Evolutionary conservation across 345 rosid genomes (phyloP), one percentile per base, ranked within the genome.

Genomic region (Crucihimalaya himalaica): DNA sequence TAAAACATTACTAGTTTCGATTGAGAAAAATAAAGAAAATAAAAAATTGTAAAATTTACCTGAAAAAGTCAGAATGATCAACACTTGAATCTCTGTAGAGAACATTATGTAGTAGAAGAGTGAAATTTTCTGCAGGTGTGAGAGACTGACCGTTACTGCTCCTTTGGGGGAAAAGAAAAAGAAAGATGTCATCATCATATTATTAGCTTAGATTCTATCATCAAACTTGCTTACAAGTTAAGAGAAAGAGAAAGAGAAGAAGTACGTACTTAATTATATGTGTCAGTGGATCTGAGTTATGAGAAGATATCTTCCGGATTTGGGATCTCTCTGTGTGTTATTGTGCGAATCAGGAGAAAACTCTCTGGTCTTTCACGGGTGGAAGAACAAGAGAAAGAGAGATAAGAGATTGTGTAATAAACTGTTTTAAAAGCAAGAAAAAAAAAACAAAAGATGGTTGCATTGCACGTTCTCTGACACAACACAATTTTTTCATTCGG

Each of bases 391-490:
- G 51, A 21, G 54, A 31, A 12, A 45, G 25, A 37, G 9, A 18
- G 18, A 29, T 29, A 47, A 50, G 39, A 58, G 62, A 50, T 68
- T 60, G 50, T 52, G 50, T 45, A 45, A 10, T 16, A 42, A 76
- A 70, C 66, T 63, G 76, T 56, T 63, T 63, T 55, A 39, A 67
- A 74, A 60, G 35, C 13, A 8, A 47, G 11, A 3, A 28, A 63
- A 19, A 21, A 43, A 48, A n/a, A 60, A 60, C 11, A 76, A 63
- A 56, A 70, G n/a, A 69, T 63, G 71, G 80, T 55, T 76, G 67
- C 66, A 69, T 70, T 69, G 75, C 80, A 70, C 80, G 80, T 76
- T 70, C 80, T 76, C 80, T 76, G 80, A 76, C 80, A 76, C 23
- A 56, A 63, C 45, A 19, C 46, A 2, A 4, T 15, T 52, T 46